Percentiles rank a stretch among this genome's conserved stretches.
phyloP scores from a whole-genome alignment of 352 stramenopile species.

The Phytophthora tentaculata region DNA sequence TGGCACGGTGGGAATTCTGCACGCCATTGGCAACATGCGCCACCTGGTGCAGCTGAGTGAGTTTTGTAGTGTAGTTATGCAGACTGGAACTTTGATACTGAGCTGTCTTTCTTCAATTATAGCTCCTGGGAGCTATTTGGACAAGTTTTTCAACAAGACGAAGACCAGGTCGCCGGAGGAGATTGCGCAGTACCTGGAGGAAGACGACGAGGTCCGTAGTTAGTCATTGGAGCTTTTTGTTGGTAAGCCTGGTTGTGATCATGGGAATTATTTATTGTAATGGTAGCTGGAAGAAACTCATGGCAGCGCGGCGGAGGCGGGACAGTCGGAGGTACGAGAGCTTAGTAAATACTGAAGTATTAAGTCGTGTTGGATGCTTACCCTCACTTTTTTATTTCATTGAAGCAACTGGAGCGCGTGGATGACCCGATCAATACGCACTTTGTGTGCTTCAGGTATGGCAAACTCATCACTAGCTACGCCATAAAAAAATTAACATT shows the following conservation, averaged over 20 bases:
- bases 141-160: constrained; percentile 88
- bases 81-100: not conserved
- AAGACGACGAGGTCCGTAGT: constrained; percentile 83
- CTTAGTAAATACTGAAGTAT: not conserved
- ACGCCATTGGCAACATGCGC: constrained; percentile 93
- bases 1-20: constrained; percentile 95
- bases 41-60: constrained; percentile 70
- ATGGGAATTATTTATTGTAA: not conserved
- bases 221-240: not conserved
- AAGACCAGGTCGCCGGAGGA: constrained; percentile 74
- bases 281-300: constrained; percentile 92
- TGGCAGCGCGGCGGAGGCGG: constrained; percentile 87
- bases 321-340: constrained; percentile 81
- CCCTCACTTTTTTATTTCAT: not conserved
- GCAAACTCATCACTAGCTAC: not conserved
- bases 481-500: no score
- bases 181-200: constrained; percentile 90
- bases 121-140: constrained; percentile 75
- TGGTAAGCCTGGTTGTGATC: not conserved
- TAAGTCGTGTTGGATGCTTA: not conserved
- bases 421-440: constrained; percentile 96
- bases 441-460: constrained; percentile 94
- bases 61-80: constrained; percentile 13
- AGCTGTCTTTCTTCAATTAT: not conserved
- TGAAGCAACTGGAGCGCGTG: constrained; percentile 85